A percentile compares a stretch with the other conserved stretches of the same genome.
These are phyloP conservation scores for Magnaporthiopsis rhizophila DNA, from an alignment of 2,329 filamentous ascomycete genomes.

Conservation along the genomic window DNA sequence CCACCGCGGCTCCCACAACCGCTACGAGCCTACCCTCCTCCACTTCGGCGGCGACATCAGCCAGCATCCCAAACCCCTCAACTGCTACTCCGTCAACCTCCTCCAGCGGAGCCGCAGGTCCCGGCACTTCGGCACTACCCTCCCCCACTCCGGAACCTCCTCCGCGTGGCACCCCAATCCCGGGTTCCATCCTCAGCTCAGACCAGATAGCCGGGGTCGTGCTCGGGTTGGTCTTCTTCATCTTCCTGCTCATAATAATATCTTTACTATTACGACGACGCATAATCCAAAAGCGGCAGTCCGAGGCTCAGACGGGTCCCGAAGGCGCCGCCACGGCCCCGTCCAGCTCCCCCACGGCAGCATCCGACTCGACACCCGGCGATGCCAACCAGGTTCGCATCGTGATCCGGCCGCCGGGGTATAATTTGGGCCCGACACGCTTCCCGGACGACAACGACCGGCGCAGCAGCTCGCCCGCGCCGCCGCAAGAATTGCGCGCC, in stretches of 20 bases:
- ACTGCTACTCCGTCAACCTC: not conserved
- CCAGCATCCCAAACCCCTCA: not conserved
- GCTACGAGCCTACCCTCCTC: not conserved
- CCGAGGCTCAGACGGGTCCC: constrained; percentile 1
- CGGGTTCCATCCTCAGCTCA: constrained; percentile 12
- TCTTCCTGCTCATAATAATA: constrained; percentile 17
- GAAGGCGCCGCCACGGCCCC: constrained; percentile 4
- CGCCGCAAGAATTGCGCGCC: constrained; percentile 12
- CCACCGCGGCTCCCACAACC: not conserved
- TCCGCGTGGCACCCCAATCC: not conserved
- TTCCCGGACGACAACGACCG: constrained; percentile 12
- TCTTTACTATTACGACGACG: constrained; percentile 16
- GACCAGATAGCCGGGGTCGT: constrained; percentile 22
- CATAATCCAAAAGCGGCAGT: constrained; percentile 21
- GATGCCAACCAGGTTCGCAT: constrained; percentile 22
- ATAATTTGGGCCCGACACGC: constrained; percentile 11
- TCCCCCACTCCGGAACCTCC: not conserved
- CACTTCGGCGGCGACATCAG: not conserved
- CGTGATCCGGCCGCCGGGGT: constrained; percentile 23
- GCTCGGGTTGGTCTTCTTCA: constrained; percentile 17
- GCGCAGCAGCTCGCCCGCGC: constrained; percentile 8
- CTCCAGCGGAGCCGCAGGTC: not conserved
- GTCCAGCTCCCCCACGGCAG: constrained; percentile 7
- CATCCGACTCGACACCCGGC: constrained; percentile 10
- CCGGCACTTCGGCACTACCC: not conserved